Conservation (phyloP, 768 basidiomycete species). For the Leccinellum rugosiceps region DNA sequence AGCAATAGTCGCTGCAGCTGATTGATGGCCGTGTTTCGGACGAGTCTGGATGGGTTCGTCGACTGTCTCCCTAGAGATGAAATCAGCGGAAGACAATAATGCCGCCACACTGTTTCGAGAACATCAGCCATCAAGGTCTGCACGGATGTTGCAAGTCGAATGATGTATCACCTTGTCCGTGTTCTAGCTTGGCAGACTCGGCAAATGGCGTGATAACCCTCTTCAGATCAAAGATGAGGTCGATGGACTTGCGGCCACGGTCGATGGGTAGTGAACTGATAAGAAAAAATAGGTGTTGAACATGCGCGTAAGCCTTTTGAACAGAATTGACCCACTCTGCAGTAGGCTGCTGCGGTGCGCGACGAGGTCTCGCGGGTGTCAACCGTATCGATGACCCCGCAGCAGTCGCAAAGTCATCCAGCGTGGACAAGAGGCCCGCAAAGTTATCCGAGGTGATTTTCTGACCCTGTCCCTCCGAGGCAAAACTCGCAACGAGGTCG, state of each 20-base stretch:
- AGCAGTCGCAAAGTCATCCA: conserved; percentile 83
- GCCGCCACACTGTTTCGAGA: conserved; percentile 65
- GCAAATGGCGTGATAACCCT: conserved; percentile 60
- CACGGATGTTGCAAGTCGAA: background rate
- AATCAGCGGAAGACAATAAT: conserved; percentile 72
- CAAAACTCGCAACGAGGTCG: conserved; percentile 67
- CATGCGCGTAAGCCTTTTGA: background rate
- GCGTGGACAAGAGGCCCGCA: conserved; percentile 67
- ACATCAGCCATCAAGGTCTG: conserved; percentile 3
- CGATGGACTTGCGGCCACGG: conserved; percentile 79
- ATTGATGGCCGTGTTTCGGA: conserved; percentile 76
- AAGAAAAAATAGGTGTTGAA: background rate
- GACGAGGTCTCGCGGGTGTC: conserved; percentile 52
- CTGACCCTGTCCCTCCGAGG: conserved; percentile 56
- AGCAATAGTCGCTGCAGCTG: conserved; percentile 84
- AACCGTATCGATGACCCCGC: conserved; percentile 65
- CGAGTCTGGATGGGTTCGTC: conserved; percentile 76
- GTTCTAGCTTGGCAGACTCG: conserved; percentile 41
- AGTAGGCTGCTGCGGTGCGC: conserved; percentile 46
- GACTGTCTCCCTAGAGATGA: conserved; percentile 76
- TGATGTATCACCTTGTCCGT: conserved; percentile 26
- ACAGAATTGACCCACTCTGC: conserved; percentile 44
- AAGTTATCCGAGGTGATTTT: conserved; percentile 77
- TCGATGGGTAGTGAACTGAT: conserved; percentile 71
- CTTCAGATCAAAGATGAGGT: conserved; percentile 73